Conservation (phyloP, 495 filamentous ascomycete species). For the Lasiosphaeris hirsuta region DNA sequence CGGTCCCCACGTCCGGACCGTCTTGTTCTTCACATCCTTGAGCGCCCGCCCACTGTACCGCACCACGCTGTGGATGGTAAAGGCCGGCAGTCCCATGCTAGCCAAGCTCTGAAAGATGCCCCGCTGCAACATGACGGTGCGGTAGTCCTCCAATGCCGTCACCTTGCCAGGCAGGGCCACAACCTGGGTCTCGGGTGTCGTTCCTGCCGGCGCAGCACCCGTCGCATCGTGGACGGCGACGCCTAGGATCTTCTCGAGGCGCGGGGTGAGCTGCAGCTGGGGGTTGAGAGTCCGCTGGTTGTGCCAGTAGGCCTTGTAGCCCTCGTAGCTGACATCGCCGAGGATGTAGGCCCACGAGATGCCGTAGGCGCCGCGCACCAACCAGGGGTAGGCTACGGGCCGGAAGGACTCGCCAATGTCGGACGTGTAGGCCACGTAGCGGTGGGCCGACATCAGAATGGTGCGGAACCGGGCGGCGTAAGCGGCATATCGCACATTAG, state of each 20-base stretch:
- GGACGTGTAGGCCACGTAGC: constrained; percentile 96
- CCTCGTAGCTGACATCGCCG: constrained; percentile 89
- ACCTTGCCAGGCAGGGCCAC: constrained; percentile 48
- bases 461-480: constrained; percentile 86
- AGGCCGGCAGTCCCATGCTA: constrained; percentile 89
- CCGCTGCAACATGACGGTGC: constrained; percentile 86
- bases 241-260: constrained; percentile 36
- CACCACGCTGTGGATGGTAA: constrained; percentile 92
- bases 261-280: constrained; percentile 39
- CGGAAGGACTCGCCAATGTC: constrained; percentile 97
- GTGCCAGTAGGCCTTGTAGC: constrained; percentile 87
- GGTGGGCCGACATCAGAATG: constrained; percentile 83
- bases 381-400: constrained; percentile 79
- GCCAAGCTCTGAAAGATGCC: constrained; percentile 87
- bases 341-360: constrained; percentile 89
- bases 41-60: constrained; percentile 78
- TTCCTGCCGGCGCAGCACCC: neutral
- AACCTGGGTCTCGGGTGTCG: neutral
- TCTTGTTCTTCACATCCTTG: constrained; percentile 71
- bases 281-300: constrained; percentile 64
- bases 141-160: constrained; percentile 83
- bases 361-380: constrained; percentile 81
- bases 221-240: constrained; percentile 13
- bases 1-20: constrained; percentile 76
- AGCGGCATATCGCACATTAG: constrained; percentile 83